Evolutionary conservation across 1,284 basidiomycete species (phyloP).

Genomic region (Amylostereum chailletii): DNA sequence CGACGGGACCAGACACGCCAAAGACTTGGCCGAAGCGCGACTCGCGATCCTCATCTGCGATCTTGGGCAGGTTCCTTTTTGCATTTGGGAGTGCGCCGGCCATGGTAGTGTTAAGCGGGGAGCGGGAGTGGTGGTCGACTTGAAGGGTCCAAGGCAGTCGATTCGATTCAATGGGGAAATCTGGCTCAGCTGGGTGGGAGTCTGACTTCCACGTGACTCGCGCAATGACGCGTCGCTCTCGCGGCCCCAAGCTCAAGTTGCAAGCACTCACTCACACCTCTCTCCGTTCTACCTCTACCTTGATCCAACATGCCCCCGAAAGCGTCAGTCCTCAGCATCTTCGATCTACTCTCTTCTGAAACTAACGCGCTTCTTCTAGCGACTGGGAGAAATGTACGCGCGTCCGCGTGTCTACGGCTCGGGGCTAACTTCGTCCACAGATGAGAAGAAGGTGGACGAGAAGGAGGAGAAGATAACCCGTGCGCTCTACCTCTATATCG

Average conservation of each 20-base stretch:
- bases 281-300: not conserved
- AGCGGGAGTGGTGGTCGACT: not conserved
- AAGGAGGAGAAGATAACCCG: slow-evolving; percentile 91
- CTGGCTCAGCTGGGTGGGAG: no score
- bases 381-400: slow-evolving; percentile 94
- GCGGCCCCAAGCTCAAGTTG: no score
- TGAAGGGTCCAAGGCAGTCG: not conserved
- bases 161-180: not conserved
- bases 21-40: slow-evolving; percentile 86
- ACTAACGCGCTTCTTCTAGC: slow-evolving; percentile 31
- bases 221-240: no score
- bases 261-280: not conserved
- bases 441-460: slow-evolving; percentile 73
- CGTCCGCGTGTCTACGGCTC: not conserved
- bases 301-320: slow-evolving; percentile 68
- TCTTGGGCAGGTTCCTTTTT: slow-evolving; percentile 77
- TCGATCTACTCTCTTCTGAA: slow-evolving; percentile 5
- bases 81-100: slow-evolving; percentile 91
- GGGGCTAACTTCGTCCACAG: slow-evolving; percentile 27
- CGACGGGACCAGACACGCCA: slow-evolving; percentile 94
- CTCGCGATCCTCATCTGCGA: slow-evolving; percentile 86
- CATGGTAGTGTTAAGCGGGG: slow-evolving; percentile 33
- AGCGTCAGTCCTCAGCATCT: slow-evolving; percentile 37
- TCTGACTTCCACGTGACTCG: no score
- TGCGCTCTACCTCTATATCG: slow-evolving; percentile 26